Conservation (phyloP, 2,329 filamentous ascomycete genomes). For the Fusarium circinatum region DNA sequence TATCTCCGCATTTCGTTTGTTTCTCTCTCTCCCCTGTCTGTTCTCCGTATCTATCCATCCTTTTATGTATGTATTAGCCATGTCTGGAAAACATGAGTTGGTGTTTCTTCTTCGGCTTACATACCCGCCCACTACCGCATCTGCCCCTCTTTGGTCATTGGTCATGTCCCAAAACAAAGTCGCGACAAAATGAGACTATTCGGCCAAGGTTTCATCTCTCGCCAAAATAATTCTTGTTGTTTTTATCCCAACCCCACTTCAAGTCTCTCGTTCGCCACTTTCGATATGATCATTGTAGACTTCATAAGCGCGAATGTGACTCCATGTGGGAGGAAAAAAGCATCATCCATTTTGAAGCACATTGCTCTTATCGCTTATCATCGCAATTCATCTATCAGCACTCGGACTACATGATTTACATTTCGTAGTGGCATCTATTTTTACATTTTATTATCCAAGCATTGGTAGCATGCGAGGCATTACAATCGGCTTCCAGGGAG, state of each 20-base stretch:
- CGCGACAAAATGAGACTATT: slow-evolving; percentile 37
- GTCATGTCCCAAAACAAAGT: neutral
- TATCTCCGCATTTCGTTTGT: slow-evolving; percentile 1
- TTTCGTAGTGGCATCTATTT: slow-evolving; percentile 41
- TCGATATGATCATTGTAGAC: neutral
- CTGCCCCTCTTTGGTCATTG: slow-evolving; percentile 18
- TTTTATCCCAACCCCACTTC: slow-evolving; percentile 35
- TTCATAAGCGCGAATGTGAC: slow-evolving; percentile 16
- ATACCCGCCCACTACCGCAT: slow-evolving; percentile 10
- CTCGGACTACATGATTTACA: slow-evolving; percentile 31
- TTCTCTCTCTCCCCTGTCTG: neutral
- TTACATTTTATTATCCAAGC: slow-evolving; percentile 39
- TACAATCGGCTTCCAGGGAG: slow-evolving; percentile 49
- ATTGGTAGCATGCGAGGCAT: slow-evolving; percentile 20
- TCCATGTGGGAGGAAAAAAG: slow-evolving; percentile 13
- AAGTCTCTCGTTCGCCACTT: slow-evolving; percentile 32
- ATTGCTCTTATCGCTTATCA: slow-evolving; percentile 17
- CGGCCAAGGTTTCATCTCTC: slow-evolving; percentile 16
- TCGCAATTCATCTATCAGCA: slow-evolving; percentile 43
- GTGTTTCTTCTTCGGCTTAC: slow-evolving; percentile 22
- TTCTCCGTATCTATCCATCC: neutral
- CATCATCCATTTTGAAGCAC: slow-evolving; percentile 8
- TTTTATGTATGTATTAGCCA: slow-evolving; percentile 10
- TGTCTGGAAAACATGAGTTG: slow-evolving; percentile 3
- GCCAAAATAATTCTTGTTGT: slow-evolving; percentile 34